Base-by-base conservation (phyloP, 805 yeast species). In the Lipomyces sp. region DNA sequence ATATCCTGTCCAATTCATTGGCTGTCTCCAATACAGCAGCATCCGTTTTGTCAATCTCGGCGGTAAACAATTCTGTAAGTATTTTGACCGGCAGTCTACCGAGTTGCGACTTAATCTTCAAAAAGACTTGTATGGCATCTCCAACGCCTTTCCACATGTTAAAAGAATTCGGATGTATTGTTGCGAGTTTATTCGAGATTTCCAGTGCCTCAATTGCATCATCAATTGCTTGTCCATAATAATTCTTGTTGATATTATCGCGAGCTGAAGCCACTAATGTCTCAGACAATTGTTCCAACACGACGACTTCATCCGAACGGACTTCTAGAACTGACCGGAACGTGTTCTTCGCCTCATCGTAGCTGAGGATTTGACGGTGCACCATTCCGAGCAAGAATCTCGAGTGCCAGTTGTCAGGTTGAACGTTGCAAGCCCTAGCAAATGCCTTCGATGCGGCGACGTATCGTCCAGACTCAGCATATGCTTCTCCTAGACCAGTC, bases 401-500 rank as follows among this genome's bases (percentile, higher is more conserved):
- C 0, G 90, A 88, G 59, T 85, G 82, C 88, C 90, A 86, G 60
- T 85, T 83, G 0, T 78, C 77, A 0, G 85, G 82, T 39, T 85
- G 84, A 4, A 89, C 71, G 50, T 81, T 81, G 56, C 86, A 73
- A 0, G 93, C 91, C 65, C 86, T 87, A 37, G 80, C 81, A 72
- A 92, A 90, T 0, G 95, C 98, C 76, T 90, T 92, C 8, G 85
- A 81, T 0, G 97, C 91, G 2, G 98, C 96, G 64, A 90, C 93
- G 55, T 88, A 80, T 67, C 97, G 83, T 1, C 99, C 99, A 76
- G 95, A 86, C 33, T 87, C 85, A 63, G 84, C 81, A 76, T 95
- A 95, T 0, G 97, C 94, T 76, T 95, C 98, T n/a, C 99, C 99
- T n/a, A 95, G 80, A 0, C 97, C 97, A 35, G 90, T 81, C 98